These are phyloP conservation scores for Wickerhamomyces canadensis DNA, from an alignment of 805 yeast species.

Conservation along the genomic window DNA sequence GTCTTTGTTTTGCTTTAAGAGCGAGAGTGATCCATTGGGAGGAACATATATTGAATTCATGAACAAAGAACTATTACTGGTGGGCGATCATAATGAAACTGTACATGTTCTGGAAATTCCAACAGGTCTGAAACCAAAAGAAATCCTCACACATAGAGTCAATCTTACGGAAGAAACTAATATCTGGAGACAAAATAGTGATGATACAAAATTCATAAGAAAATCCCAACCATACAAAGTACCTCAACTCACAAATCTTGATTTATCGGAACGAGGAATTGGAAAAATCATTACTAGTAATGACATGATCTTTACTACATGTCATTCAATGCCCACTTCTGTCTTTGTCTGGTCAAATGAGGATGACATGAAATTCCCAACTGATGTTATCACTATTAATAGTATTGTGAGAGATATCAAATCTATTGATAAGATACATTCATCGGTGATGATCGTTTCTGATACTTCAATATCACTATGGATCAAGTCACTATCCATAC, in stretches of 20 bases:
- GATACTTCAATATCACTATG: constrained; percentile 11
- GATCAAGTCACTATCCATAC: background rate
- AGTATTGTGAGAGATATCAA: constrained; percentile 6
- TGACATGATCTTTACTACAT: constrained; percentile 1
- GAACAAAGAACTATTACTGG: constrained; percentile 9
- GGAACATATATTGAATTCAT: constrained; percentile 4
- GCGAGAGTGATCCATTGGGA: constrained; percentile 10
- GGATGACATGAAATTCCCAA: constrained; percentile 1
- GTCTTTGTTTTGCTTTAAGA: constrained; percentile 4
- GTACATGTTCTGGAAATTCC: constrained; percentile 5
- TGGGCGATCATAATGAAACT: constrained; percentile 14
- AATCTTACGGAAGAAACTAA: background rate
- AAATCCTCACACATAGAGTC: constrained; percentile 1
- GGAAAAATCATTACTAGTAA: constrained; percentile 1
- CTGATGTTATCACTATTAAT: constrained; percentile 7
- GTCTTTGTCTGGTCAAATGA: constrained; percentile 11
- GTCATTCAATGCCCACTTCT: constrained; percentile 13
- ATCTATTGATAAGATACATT: background rate
- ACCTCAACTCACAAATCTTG: constrained; percentile 6
- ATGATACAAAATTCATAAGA: constrained; percentile 4
- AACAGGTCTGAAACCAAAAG: constrained; percentile 4
- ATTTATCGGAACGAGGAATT: constrained; percentile 5
- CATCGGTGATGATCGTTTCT: constrained; percentile 3
- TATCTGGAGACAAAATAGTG: constrained; percentile 11
- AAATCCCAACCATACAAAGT: constrained; percentile 2